A percentile compares a stretch with the other conserved stretches of the same genome.
Conservation (phyloP, 176 grass and related monocot genomes). For the Thinopyrum elongatum region DNA sequence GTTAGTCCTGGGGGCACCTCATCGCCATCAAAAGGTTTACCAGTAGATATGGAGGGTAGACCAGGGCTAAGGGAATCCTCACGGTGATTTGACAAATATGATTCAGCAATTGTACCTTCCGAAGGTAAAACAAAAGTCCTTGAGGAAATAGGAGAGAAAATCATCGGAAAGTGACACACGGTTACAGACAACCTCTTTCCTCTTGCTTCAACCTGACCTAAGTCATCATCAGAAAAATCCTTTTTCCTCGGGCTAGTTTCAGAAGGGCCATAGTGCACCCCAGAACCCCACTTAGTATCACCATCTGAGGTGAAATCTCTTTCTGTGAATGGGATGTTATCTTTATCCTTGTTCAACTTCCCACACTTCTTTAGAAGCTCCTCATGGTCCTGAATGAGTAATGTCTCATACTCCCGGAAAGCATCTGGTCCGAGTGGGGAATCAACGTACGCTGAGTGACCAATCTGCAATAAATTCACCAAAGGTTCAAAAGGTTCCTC, state of each 20-base stretch:
- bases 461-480: constrained; percentile 54
- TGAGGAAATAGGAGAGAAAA: constrained; percentile 86
- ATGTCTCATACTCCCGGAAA: constrained; percentile 84
- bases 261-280: constrained; percentile 40
- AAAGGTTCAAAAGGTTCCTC: constrained; percentile 14
- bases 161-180: constrained; percentile 81
- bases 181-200: constrained; percentile 56
- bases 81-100: constrained; percentile 60
- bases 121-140: constrained; percentile 80
- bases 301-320: constrained; percentile 38
- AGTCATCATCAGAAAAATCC: constrained; percentile 44
- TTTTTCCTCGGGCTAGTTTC: constrained; percentile 39
- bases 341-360: constrained; percentile 37
- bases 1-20: constrained; percentile 78
- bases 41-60: constrained; percentile 70
- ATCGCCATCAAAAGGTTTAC: constrained; percentile 67
- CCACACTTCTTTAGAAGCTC: constrained; percentile 69
- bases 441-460: constrained; percentile 73
- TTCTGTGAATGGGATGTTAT: not conserved
- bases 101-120: constrained; percentile 75
- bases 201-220: constrained; percentile 25
- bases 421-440: constrained; percentile 96
- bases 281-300: constrained; percentile 42
- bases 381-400: constrained; percentile 89
- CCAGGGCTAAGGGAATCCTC: constrained; percentile 86